Conservation (phyloP, 1,284 basidiomycete species). For the Trametes polyzona region DNA sequence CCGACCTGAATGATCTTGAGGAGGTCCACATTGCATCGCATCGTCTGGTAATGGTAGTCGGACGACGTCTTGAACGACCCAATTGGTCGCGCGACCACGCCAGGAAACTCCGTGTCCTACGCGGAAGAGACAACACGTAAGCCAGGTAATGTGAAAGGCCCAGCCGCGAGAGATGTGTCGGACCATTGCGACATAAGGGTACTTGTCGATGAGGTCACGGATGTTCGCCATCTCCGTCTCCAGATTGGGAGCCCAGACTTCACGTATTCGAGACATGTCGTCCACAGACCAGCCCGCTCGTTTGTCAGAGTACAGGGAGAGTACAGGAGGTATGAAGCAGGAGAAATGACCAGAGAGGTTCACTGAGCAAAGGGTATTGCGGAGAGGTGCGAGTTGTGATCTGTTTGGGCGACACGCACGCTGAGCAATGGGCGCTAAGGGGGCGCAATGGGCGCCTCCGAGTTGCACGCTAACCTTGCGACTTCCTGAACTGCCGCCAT, state of each 20-base stretch:
- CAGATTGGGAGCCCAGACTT: constrained; percentile 95
- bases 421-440: neutral
- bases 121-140: constrained; percentile 21
- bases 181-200: constrained; percentile 97
- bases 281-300: neutral
- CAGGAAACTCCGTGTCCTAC: constrained; percentile 99
- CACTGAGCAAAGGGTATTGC: constrained; percentile 3
- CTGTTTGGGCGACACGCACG: constrained; percentile 10
- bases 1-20: constrained; percentile 98
- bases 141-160: constrained; percentile 18
- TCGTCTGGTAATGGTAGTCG: constrained; percentile 99
- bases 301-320: neutral
- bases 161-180: constrained; percentile 33
- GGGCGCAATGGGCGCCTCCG: neutral
- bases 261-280: constrained; percentile 74
- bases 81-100: constrained; percentile 97
- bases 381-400: constrained; percentile 13
- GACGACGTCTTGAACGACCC: constrained; percentile 96
- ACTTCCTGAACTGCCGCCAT: too few relatives aligned
- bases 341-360: neutral
- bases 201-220: constrained; percentile 85
- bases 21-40: constrained; percentile 98
- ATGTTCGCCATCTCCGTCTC: constrained; percentile 91
- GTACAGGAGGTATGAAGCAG: neutral
- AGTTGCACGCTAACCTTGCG: neutral